Evolutionary conservation across 2,329 filamentous ascomycete genomes (phyloP), one percentile per base, ranked within the genome.

Genomic region (Aspergillus neoniger): DNA sequence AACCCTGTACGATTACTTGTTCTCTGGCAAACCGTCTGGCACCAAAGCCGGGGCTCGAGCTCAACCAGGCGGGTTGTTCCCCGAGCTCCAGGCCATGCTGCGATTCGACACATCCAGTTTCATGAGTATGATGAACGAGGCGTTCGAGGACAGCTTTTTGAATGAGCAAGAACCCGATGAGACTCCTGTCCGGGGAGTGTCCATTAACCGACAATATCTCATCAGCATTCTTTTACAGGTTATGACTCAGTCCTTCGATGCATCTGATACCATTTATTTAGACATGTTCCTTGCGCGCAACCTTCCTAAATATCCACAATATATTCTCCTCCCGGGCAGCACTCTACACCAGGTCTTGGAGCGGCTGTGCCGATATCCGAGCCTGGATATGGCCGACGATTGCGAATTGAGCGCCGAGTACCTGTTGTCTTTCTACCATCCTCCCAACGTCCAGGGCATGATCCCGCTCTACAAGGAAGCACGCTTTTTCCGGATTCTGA

Each of bases 271-370:
- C 12, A 91, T 99, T 58, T 99, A 96, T 75, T 85, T 99, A 48
- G 92, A 99, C 76, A 99, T 99, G 92, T 99, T 99, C 72, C 90
- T 99, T 72, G 94, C 95, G 17, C 88, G 95, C 58, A 99, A 96
- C 72, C 80, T 99, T 53, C 91, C 96, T 3, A 99, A 99, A 74
- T 99, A 96, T 71, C 92, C 93, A 1, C 94, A 98, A 73, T 97
- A 97, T 70, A 88, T 99, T 54, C 85, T 98, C 10, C 86, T 99
- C 50, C 91, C 94, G 0, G 95, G 93, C 17, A 92, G 91, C 2
- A 90, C 91, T 1, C 82, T 99, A 0, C 91, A 92, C 61, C 88
- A 88, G 61, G 88, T 97, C 9, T 82, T 99, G 25, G 82, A 86
- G 39, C 90, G 92, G 2, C 83, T 99, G 4, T 99, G 95, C 79